Evolutionary conservation across 345 rosid genomes (phyloP).

Genomic region (Kernera saxatilis): DNA sequence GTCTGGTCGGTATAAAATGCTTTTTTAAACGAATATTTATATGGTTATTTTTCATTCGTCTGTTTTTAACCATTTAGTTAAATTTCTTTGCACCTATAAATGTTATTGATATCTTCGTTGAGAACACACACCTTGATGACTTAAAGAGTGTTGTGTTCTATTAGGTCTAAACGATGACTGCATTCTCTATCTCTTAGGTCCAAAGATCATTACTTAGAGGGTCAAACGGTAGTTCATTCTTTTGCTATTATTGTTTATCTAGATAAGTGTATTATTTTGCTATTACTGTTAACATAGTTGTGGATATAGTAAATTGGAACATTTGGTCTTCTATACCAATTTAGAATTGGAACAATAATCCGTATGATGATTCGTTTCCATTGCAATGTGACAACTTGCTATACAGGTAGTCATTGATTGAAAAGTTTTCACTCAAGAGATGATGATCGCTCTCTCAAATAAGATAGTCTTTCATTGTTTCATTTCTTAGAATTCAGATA

Average conservation of each 20-base stretch:
- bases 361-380: neutral
- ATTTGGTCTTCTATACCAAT: neutral
- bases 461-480: neutral
- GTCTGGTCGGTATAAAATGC: slow-evolving; percentile 45
- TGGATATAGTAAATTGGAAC: slow-evolving; percentile 7
- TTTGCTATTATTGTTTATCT: neutral
- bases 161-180: neutral
- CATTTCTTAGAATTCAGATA: neutral
- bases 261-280: neutral
- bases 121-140: slow-evolving; percentile 14
- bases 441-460: neutral
- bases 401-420: neutral
- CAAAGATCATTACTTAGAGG: neutral
- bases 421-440: neutral
- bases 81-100: slow-evolving; percentile 7
- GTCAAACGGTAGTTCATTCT: neutral
- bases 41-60: slow-evolving; percentile 2
- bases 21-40: neutral
- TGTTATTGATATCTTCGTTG: neutral
- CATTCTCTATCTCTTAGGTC: neutral
- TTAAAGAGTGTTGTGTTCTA: slow-evolving; percentile 11
- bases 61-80: neutral
- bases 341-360: neutral
- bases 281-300: neutral
- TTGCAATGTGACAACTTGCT: neutral